A percentile compares a stretch with the other conserved stretches of the same genome.
Conservation (phyloP, 2,329 filamentous ascomycete species). For the Neopestalotiopsis sp. region DNA sequence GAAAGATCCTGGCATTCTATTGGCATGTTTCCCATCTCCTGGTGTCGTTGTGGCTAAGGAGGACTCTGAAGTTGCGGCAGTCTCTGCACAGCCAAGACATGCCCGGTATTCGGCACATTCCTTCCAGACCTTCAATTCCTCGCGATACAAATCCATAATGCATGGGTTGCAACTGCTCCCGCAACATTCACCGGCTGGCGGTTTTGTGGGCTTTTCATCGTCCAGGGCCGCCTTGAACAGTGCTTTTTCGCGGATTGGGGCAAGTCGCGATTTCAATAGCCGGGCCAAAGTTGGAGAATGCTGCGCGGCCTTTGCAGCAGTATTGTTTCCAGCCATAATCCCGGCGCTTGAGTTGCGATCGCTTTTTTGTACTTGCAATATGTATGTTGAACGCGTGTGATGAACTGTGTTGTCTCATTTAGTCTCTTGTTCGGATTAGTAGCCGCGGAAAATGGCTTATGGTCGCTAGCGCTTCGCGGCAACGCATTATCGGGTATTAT, state of each 20-base stretch:
- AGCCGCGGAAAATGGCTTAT: not conserved
- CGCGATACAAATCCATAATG: conserved; percentile 18
- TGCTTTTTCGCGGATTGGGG: conserved; percentile 14
- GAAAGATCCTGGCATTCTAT: conserved; percentile 11
- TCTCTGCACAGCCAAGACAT: not conserved
- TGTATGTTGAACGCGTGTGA: not conserved
- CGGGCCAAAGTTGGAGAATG: conserved; percentile 15
- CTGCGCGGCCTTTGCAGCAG: not conserved
- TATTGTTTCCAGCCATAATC: not conserved
- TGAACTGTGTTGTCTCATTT: not conserved
- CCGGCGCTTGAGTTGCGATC: not conserved
- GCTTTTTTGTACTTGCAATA: not conserved
- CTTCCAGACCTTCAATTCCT: conserved; percentile 18
- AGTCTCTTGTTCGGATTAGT: not conserved
- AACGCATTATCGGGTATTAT: not conserved
- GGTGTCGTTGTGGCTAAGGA: not conserved
- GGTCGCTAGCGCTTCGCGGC: not conserved
- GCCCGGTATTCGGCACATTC: conserved; percentile 14
- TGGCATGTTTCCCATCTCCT: not conserved
- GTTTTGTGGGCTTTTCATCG: conserved; percentile 13
- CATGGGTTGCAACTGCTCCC: conserved; percentile 19
- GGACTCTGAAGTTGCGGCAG: not conserved
- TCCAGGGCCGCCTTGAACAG: conserved; percentile 4
- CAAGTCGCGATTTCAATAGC: conserved; percentile 16
- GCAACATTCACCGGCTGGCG: conserved; percentile 16